Conservation (phyloP, 2,329 filamentous ascomycete genomes). For the Fusarium sp. region DNA sequence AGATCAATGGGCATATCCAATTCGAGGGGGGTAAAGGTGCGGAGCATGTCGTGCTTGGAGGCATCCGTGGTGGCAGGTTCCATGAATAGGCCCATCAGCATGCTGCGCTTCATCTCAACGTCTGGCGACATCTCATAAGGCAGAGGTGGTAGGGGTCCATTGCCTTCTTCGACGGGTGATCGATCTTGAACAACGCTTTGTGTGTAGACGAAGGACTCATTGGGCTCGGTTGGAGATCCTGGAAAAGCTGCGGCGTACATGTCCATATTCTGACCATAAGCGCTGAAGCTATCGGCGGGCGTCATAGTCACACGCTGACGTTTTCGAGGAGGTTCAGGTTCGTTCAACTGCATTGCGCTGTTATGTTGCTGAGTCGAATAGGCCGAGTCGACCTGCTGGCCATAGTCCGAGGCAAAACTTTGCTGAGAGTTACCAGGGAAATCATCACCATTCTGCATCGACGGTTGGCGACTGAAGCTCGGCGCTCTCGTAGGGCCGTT, state of each 20-base stretch:
- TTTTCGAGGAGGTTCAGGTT: constrained; percentile 85
- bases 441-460: constrained; percentile 77
- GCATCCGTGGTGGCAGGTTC: constrained; percentile 78
- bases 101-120: constrained; percentile 82
- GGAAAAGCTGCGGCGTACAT: constrained; percentile 64
- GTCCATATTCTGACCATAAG: constrained; percentile 62
- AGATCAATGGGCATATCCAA: constrained; percentile 93
- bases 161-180: constrained; percentile 61
- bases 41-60: constrained; percentile 80
- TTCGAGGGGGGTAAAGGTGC: constrained; percentile 80
- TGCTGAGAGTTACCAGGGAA: constrained; percentile 84
- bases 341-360: constrained; percentile 50
- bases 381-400: constrained; percentile 77
- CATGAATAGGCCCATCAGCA: constrained; percentile 86
- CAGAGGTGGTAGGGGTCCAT: constrained; percentile 73
- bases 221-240: constrained; percentile 82
- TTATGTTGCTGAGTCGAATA: constrained; percentile 72
- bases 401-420: constrained; percentile 81
- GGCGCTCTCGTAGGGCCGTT: constrained; percentile 75
- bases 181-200: constrained; percentile 60
- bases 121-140: constrained; percentile 71
- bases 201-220: constrained; percentile 81
- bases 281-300: constrained; percentile 69
- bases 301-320: constrained; percentile 72
- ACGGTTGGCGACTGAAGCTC: constrained; percentile 78